Conservation (phyloP, 169 alveolate genomes). For the Plasmodium reichenowi region DNA sequence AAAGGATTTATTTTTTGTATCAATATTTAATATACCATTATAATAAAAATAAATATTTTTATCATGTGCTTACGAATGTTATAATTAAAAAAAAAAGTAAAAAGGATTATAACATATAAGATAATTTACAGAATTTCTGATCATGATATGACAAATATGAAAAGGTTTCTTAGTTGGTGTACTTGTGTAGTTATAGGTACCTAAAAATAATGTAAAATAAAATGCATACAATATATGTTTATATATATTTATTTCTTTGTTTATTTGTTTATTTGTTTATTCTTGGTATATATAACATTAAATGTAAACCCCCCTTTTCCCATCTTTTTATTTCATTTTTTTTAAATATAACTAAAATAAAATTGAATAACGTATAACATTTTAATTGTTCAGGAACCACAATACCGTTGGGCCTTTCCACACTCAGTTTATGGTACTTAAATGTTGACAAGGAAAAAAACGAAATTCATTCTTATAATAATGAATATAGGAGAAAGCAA, state of each 20-base stretch:
- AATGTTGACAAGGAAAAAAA: constrained; percentile 59
- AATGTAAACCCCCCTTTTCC: too few species aligned
- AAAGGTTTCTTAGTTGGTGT: constrained; percentile 33
- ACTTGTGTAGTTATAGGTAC: constrained; percentile 46
- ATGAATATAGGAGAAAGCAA: constrained; percentile 72
- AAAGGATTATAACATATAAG: too few species aligned
- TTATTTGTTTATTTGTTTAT: neutral
- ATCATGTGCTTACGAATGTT: too few species aligned
- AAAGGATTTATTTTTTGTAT: too few species aligned
- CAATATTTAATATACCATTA: too few species aligned
- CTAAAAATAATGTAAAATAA: neutral
- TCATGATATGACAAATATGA: constrained; percentile 13
- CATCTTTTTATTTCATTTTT: neutral
- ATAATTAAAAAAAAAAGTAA: too few species aligned
- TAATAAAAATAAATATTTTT: too few species aligned
- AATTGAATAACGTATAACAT: neutral
- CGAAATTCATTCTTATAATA: constrained; percentile 37
- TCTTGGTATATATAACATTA: neutral
- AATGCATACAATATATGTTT: constrained; percentile 5
- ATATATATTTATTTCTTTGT: neutral
- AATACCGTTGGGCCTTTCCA: constrained; percentile 45
- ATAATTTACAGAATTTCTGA: neutral
- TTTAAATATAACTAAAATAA: constrained; percentile 1
- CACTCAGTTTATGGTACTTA: constrained; percentile 52
- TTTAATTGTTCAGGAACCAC: constrained; percentile 31